Percentiles rank a stretch among this genome's conserved stretches.
These are phyloP conservation scores for Apiospora arundinis DNA, from an alignment of 2,329 filamentous ascomycete species.

Conservation along the genomic window DNA sequence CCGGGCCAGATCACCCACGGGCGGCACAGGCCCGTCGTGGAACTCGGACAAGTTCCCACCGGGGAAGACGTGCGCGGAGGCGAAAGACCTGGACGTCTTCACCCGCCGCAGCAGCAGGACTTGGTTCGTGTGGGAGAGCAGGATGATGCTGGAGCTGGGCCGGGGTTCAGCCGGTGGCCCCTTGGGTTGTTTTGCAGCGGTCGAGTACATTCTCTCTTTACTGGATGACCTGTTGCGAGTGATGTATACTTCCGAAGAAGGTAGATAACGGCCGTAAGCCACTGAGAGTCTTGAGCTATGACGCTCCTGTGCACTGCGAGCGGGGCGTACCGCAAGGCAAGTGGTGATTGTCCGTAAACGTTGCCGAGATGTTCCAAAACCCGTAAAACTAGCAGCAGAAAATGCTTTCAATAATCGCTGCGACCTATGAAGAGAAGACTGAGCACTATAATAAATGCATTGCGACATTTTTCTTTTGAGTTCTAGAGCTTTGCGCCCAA, in stretches of 20 bases:
- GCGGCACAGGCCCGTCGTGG: constrained; percentile 72
- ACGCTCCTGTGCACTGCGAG: not conserved
- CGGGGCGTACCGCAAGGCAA: not conserved
- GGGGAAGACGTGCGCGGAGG: constrained; percentile 94
- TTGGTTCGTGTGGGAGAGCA: constrained; percentile 86
- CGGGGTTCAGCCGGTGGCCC: constrained; percentile 45
- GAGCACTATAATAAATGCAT: not conserved
- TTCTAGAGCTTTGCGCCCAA: not conserved
- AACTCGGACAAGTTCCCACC: constrained; percentile 81
- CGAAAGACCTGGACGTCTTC: constrained; percentile 80
- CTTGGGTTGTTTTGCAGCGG: constrained; percentile 34
- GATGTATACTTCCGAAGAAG: no score
- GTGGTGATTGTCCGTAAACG: not conserved
- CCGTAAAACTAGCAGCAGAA: not conserved
- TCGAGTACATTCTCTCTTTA: constrained; percentile 15
- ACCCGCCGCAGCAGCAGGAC: constrained; percentile 89
- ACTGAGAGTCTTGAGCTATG: not conserved
- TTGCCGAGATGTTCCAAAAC: not conserved
- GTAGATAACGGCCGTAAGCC: no score
- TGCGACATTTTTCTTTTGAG: not conserved
- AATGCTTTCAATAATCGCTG: not conserved
- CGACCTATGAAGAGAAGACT: not conserved
- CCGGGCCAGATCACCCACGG: constrained; percentile 53
- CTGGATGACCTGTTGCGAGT: not conserved
- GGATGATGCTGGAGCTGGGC: constrained; percentile 69